Conservation (phyloP, 257 asterid genomes). For the Knoxia roxburghii region DNA sequence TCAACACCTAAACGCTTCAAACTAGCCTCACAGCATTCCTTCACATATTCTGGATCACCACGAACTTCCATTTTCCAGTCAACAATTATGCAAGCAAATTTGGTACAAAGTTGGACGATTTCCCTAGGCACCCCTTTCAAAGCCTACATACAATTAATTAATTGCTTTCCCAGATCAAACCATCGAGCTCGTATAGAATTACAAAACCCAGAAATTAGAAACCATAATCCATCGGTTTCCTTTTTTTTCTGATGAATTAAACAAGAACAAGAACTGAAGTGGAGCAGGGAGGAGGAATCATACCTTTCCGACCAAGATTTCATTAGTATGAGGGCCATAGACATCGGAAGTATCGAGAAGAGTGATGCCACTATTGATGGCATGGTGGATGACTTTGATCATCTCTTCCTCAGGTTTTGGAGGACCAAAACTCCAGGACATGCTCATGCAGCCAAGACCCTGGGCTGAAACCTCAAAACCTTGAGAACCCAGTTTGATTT, state of each 20-base stretch:
- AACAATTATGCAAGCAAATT: constrained; percentile 16
- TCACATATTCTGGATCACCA: constrained; percentile 26
- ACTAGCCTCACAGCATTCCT: constrained; percentile 24
- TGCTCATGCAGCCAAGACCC: constrained; percentile 18
- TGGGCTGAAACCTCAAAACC: constrained; percentile 19
- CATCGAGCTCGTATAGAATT: neutral
- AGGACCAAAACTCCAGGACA: constrained; percentile 11
- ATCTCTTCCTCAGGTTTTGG: constrained; percentile 4
- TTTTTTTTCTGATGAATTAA: neutral
- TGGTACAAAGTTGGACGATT: constrained; percentile 20
- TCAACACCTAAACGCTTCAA: constrained; percentile 29
- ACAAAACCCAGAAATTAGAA: neutral
- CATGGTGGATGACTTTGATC: constrained; percentile 10
- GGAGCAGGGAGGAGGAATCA: neutral
- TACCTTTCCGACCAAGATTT: constrained; percentile 7
- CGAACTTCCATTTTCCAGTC: constrained; percentile 8
- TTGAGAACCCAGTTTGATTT: constrained; percentile 13
- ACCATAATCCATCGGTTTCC: neutral
- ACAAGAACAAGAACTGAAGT: neutral
- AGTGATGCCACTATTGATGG: neutral
- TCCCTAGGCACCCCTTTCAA: constrained; percentile 25
- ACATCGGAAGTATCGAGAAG: constrained; percentile 5
- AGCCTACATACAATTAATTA: constrained; percentile 14
- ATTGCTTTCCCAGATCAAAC: neutral
- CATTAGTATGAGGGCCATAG: constrained; percentile 1